Conservation (phyloP, 306 rosid species). For the Prunus mira region DNA sequence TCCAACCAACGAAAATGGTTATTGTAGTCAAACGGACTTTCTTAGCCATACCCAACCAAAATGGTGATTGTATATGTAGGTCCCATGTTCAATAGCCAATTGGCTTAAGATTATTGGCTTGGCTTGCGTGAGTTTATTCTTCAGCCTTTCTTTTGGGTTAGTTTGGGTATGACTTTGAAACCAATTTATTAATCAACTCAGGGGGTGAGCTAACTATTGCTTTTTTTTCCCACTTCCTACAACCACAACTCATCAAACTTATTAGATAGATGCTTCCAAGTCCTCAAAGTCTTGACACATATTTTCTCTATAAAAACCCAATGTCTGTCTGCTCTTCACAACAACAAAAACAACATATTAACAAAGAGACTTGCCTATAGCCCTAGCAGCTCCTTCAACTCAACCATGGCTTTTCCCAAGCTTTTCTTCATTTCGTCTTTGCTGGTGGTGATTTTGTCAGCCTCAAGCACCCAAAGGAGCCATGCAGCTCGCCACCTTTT, state of each 20-base stretch:
- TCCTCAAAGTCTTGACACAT: background rate
- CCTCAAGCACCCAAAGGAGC: background rate
- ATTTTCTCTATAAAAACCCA: background rate
- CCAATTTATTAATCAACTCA: background rate
- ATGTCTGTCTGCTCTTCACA: background rate
- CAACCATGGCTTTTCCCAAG: slow-evolving; percentile 3
- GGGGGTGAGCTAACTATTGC: background rate
- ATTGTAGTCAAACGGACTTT: too few species aligned
- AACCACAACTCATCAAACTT: slow-evolving; percentile 8
- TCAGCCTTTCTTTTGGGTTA: background rate
- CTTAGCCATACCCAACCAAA: too few species aligned
- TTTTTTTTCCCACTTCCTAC: background rate
- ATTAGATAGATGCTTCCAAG: background rate
- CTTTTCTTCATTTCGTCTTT: background rate
- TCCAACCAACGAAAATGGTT: too few species aligned
- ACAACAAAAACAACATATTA: background rate
- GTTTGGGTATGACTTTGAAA: background rate
- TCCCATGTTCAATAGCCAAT: too few species aligned
- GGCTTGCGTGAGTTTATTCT: background rate
- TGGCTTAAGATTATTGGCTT: too few species aligned
- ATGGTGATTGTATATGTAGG: too few species aligned
- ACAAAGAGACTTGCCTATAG: background rate
- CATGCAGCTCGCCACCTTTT: slow-evolving; percentile 16
- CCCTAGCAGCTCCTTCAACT: background rate
- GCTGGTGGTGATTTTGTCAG: background rate